Percentiles rank a stretch among this genome's conserved stretches.
phyloP scores from a whole-genome alignment of 164 flowering plant species.

The Brasenia schreberi region DNA sequence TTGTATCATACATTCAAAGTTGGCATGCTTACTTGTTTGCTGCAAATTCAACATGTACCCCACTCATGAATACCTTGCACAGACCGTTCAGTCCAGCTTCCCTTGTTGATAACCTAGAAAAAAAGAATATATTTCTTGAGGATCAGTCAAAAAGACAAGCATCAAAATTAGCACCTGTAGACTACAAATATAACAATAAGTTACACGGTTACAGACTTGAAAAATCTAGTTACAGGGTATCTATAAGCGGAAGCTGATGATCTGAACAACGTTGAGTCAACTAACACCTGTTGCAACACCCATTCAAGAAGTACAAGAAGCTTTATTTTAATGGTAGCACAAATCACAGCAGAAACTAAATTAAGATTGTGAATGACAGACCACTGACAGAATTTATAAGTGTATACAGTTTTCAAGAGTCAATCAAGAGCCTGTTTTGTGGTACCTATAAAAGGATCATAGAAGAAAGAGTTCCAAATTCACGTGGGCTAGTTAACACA shows the following conservation, averaged over 20 bases:
- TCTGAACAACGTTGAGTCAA: no score
- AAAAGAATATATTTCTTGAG: not conserved
- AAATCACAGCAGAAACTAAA: not conserved
- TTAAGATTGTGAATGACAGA: no score
- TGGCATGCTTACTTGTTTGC: not conserved
- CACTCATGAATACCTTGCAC: conserved; percentile 1
- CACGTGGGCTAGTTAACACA: no score
- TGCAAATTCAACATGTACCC: conserved; percentile 4
- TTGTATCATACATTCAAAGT: no score
- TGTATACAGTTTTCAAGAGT: no score
- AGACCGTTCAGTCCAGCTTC: conserved; percentile 1
- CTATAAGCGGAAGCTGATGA: not conserved
- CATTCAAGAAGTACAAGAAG: no score
- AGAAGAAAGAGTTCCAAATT: no score
- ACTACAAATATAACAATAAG: not conserved
- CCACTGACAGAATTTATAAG: no score
- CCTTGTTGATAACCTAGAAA: conserved; percentile 2
- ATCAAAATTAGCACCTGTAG: not conserved
- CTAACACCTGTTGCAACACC: no score
- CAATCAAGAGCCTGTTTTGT: no score
- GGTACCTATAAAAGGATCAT: no score
- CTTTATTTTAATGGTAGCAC: not conserved
- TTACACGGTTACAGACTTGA: not conserved
- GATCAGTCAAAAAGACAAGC: not conserved
- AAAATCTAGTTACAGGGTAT: not conserved